Conservation (phyloP, 441 rosid genomes). For the Cnidoscolus chayamansa region DNA sequence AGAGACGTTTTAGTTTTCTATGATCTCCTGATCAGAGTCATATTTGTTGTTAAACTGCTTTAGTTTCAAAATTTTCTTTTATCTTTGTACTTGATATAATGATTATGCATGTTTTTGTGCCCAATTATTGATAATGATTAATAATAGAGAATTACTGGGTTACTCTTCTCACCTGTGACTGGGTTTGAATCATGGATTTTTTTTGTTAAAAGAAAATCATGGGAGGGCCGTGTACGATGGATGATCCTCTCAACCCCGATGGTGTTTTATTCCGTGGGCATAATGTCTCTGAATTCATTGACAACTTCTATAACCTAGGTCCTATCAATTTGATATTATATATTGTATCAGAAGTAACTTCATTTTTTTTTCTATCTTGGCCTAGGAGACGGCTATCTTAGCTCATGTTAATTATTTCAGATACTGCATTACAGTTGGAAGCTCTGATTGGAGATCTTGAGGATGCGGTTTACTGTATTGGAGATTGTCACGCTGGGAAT, state of each 20-base stretch:
- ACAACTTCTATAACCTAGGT: neutral
- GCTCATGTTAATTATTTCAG: slow-evolving; percentile 37
- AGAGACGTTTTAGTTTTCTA: neutral
- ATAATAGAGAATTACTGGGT: neutral
- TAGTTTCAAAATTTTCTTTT: neutral
- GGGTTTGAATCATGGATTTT: neutral
- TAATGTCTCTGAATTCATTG: neutral
- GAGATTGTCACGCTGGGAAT: slow-evolving; percentile 31
- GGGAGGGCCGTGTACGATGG: neutral
- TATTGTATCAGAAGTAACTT: slow-evolving; percentile 1
- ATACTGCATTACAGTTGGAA: slow-evolving; percentile 60
- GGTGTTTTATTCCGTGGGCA: neutral
- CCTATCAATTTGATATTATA: neutral
- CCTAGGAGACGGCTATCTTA: slow-evolving; percentile 11
- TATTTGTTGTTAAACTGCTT: neutral
- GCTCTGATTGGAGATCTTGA: slow-evolving; percentile 83
- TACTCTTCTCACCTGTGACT: neutral
- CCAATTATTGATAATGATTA: neutral
- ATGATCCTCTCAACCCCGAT: neutral
- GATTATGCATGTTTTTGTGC: neutral
- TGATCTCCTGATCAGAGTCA: neutral
- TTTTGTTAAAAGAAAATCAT: neutral
- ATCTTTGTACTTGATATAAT: neutral
- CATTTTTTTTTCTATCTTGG: neutral
- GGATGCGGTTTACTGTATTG: slow-evolving; percentile 54